Conservation (phyloP, 805 yeast genomes). For the Pichia scutulata region DNA sequence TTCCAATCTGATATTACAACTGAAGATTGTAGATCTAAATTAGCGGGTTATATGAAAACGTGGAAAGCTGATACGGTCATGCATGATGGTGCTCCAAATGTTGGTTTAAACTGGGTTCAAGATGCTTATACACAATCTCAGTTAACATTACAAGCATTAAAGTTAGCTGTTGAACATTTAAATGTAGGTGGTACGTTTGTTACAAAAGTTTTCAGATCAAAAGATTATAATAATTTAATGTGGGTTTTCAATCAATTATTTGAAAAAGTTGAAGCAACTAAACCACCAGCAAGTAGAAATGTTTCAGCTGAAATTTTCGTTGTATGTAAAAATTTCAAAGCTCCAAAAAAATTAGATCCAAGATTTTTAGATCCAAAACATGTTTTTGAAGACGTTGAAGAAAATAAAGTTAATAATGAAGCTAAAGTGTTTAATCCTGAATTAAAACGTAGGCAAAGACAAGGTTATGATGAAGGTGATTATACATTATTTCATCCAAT, state of each 20-base stretch:
- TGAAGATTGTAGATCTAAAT: conserved; percentile 90
- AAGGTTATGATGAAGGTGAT: conserved; percentile 96
- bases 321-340: conserved; percentile 91
- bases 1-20: conserved; percentile 97
- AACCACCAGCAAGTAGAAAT: conserved; percentile 98
- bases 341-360: conserved; percentile 93
- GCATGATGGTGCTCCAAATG: conserved; percentile 99
- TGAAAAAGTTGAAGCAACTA: conserved; percentile 96
- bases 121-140: conserved; percentile 99
- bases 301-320: conserved; percentile 99
- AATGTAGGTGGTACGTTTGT: conserved; percentile 91
- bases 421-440: conserved; percentile 94
- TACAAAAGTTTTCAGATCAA: conserved; percentile 96
- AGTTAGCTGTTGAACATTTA: conserved; percentile 88
- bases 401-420: conserved; percentile 69
- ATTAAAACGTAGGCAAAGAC: conserved; percentile 79
- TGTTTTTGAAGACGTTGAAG: conserved; percentile 88
- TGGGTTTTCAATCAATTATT: conserved; percentile 97
- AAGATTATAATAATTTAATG: conserved; percentile 92
- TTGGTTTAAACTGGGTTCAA: conserved; percentile 99
- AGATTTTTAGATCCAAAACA: conserved; percentile 84
- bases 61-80: conserved; percentile 98
- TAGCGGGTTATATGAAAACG: conserved; percentile 93
- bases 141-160: conserved; percentile 86
- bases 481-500: conserved; percentile 61